Evolutionary conservation across 164 flowering plant genomes (phyloP).

Genomic region (Taxillus chinensis): DNA sequence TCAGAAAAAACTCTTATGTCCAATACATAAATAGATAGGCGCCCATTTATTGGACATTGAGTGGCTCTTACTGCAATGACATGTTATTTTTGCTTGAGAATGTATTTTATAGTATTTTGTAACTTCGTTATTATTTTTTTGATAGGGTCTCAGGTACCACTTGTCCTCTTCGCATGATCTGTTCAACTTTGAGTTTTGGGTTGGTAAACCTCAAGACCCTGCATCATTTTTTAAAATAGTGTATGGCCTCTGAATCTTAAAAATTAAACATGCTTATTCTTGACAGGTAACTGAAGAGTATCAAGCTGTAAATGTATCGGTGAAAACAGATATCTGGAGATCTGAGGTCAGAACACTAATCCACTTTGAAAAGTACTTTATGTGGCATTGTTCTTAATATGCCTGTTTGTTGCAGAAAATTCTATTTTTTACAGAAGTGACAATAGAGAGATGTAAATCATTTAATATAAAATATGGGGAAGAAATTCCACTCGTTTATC

Average conservation of each 20-base stretch:
- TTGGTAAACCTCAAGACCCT: constrained; percentile 3
- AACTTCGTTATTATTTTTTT: not conserved
- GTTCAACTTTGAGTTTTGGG: constrained; percentile 7
- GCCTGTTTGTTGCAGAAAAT: too few species aligned
- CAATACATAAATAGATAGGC: too few species aligned
- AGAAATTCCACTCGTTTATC: too few species aligned
- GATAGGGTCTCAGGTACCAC: constrained; percentile 4
- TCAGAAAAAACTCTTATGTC: not conserved
- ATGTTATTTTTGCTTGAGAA: too few species aligned
- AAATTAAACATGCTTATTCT: not conserved
- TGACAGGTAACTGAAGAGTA: constrained; percentile 1
- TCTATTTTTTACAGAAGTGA: too few species aligned
- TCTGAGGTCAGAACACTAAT: not conserved
- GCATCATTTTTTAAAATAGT: not conserved
- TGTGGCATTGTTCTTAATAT: too few species aligned
- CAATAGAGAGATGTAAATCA: too few species aligned
- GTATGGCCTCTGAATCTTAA: not conserved
- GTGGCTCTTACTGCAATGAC: too few species aligned
- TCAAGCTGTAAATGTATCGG: constrained; percentile 4
- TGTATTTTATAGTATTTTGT: too few species aligned
- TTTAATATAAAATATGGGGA: too few species aligned
- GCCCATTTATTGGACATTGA: too few species aligned
- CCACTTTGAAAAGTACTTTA: not conserved
- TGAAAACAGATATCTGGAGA: constrained; percentile 2
- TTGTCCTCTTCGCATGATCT: constrained; percentile 1